These are phyloP conservation scores for Hypoxylon sp. DNA, from an alignment of 2,329 filamentous ascomycete species.

Conservation along the genomic window DNA sequence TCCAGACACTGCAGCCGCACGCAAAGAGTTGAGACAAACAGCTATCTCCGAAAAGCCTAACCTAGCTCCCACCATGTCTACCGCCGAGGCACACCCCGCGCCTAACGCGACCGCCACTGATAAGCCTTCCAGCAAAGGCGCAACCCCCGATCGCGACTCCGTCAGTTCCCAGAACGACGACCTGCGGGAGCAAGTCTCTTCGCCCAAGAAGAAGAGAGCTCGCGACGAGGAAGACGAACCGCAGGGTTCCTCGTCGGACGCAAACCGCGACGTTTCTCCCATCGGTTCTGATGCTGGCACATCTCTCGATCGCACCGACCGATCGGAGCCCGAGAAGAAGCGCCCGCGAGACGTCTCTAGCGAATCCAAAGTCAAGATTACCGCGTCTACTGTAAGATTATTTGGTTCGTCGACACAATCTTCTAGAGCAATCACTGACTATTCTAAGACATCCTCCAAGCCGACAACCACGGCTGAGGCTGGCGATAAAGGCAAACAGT, in stretches of 20 bases:
- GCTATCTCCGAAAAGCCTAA: slow-evolving; percentile 63
- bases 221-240: slow-evolving; percentile 65
- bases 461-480: slow-evolving; percentile 16
- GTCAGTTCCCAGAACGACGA: slow-evolving; percentile 46
- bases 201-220: slow-evolving; percentile 72
- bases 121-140: slow-evolving; percentile 25
- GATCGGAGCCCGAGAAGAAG: slow-evolving; percentile 71
- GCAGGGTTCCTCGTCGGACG: slow-evolving; percentile 49
- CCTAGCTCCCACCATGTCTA: slow-evolving; percentile 39
- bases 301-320: slow-evolving; percentile 54
- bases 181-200: slow-evolving; percentile 60
- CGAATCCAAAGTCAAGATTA: slow-evolving; percentile 46
- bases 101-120: slow-evolving; percentile 28
- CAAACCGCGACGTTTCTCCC: slow-evolving; percentile 48
- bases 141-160: slow-evolving; percentile 32
- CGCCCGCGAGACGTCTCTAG: slow-evolving; percentile 62
- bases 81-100: slow-evolving; percentile 38
- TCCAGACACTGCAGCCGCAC: slow-evolving; percentile 68
- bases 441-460: slow-evolving; percentile 22
- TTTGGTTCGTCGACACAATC: not conserved
- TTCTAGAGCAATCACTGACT: slow-evolving; percentile 7
- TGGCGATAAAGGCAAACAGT: slow-evolving; percentile 20
- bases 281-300: slow-evolving; percentile 56
- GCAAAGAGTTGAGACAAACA: slow-evolving; percentile 71
- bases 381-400: slow-evolving; percentile 47